These are phyloP conservation scores for Sutorius australiensis DNA, from an alignment of 768 basidiomycete species.

Conservation along the genomic window DNA sequence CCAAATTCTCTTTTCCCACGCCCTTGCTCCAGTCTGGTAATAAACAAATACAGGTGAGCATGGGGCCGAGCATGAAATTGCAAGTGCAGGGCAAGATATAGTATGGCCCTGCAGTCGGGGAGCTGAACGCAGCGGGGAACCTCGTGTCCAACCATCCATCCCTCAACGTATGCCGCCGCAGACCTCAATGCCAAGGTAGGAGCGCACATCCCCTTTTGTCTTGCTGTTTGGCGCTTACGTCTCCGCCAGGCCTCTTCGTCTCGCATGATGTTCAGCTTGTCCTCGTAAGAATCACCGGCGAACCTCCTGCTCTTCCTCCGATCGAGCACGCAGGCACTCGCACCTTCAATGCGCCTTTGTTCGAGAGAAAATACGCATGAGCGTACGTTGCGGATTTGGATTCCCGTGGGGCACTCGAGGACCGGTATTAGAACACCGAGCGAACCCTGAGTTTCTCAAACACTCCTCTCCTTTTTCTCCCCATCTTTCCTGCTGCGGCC, in stretches of 20 bases:
- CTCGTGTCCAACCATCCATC: conserved; percentile 73
- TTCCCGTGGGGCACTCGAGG: conserved; percentile 57
- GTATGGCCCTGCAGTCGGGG: conserved; percentile 78
- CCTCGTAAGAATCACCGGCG: conserved; percentile 70
- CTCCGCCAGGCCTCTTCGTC: conserved; percentile 43
- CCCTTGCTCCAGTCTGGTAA: conserved; percentile 65
- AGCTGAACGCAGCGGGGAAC: conserved; percentile 74
- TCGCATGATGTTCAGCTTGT: conserved; percentile 66
- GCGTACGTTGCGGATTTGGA: conserved; percentile 50
- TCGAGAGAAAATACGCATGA: conserved; percentile 87
- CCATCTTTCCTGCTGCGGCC: conserved; percentile 73
- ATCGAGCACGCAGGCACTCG: conserved; percentile 78
- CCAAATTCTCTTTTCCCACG: conserved; percentile 81
- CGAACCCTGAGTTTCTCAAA: conserved; percentile 86
- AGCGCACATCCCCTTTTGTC: not conserved
- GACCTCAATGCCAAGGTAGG: conserved; percentile 55
- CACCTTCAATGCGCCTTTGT: conserved; percentile 72
- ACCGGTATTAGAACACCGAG: conserved; percentile 76
- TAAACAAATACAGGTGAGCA: conserved; percentile 57
- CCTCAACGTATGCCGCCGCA: conserved; percentile 63
- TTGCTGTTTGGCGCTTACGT: conserved; percentile 4
- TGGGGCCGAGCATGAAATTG: conserved; percentile 55
- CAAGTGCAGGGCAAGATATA: conserved; percentile 95
- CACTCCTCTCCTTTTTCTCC: conserved; percentile 81
- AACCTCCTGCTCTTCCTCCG: conserved; percentile 72